Conservation (phyloP, 2,329 filamentous ascomycete species). For the Thielaviopsis populi region DNA sequence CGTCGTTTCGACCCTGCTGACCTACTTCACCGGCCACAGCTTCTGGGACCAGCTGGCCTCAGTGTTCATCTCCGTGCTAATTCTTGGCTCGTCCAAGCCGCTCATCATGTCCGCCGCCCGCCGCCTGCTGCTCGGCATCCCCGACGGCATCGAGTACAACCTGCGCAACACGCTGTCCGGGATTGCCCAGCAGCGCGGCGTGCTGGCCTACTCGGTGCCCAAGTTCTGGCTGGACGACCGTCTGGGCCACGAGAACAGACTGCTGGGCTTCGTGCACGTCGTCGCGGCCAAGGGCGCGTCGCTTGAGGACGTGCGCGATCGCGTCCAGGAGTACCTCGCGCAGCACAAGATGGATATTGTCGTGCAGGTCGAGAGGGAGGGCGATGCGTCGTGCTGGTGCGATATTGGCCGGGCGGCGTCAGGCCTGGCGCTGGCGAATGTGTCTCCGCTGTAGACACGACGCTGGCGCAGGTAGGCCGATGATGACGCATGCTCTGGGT, state of each 20-base stretch:
- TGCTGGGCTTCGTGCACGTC: slow-evolving; percentile 77
- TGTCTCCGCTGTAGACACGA: background rate
- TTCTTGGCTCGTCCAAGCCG: slow-evolving; percentile 81
- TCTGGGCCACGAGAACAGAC: slow-evolving; percentile 27
- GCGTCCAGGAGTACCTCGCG: slow-evolving; percentile 57
- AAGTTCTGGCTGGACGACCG: slow-evolving; percentile 85
- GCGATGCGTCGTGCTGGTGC: slow-evolving; percentile 52
- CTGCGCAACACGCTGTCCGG: slow-evolving; percentile 76
- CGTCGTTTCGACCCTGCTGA: slow-evolving; percentile 77
- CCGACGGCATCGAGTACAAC: slow-evolving; percentile 72
- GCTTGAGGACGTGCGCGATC: slow-evolving; percentile 66
- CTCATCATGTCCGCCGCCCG: slow-evolving; percentile 74
- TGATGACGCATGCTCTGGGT: background rate
- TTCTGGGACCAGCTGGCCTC: slow-evolving; percentile 93
- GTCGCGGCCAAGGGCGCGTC: slow-evolving; percentile 57
- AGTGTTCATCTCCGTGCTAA: slow-evolving; percentile 81
- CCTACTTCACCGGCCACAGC: slow-evolving; percentile 76
- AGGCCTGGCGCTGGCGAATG: background rate
- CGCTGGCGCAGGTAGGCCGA: background rate
- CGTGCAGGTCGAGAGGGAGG: slow-evolving; percentile 77
- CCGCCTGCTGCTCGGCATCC: slow-evolving; percentile 68
- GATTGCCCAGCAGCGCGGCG: slow-evolving; percentile 66
- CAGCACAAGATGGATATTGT: slow-evolving; percentile 65
- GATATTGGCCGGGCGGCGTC: slow-evolving; percentile 24
- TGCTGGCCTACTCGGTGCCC: slow-evolving; percentile 71